Percentiles rank a stretch among this genome's conserved stretches.
These are phyloP conservation scores for Hirsutella thompsonii DNA, from an alignment of 2,329 filamentous ascomycete species.

Conservation along the genomic window DNA sequence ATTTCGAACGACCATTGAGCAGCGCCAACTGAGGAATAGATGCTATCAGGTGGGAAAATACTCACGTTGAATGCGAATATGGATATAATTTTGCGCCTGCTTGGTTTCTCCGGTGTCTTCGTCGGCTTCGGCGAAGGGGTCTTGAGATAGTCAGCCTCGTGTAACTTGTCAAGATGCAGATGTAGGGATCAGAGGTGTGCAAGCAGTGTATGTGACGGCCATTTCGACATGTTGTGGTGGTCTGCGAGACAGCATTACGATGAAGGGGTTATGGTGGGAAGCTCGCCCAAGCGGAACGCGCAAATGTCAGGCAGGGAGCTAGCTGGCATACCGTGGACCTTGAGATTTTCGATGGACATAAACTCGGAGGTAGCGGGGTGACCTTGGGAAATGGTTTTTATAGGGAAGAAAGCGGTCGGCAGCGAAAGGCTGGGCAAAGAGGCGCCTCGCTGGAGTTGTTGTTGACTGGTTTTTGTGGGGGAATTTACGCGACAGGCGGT, in stretches of 20 bases:
- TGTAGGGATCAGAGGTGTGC: too few species aligned
- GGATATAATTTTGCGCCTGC: constrained; percentile 95
- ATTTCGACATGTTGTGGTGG: too few species aligned
- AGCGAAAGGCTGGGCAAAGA: constrained; percentile 33
- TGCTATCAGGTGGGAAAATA: constrained; percentile 16
- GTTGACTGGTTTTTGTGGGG: constrained; percentile 8
- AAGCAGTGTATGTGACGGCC: too few species aligned
- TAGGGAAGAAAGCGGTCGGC: constrained; percentile 19
- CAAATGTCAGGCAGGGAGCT: background rate
- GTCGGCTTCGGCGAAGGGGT: constrained; percentile 99
- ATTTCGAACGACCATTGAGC: constrained; percentile 25
- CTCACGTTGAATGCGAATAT: constrained; percentile 98
- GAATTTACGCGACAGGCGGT: background rate
- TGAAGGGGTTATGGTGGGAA: background rate
- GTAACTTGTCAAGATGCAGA: background rate
- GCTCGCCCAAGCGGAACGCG: background rate
- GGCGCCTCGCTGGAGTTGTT: constrained; percentile 28
- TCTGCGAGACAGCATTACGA: too few species aligned
- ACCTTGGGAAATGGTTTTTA: constrained; percentile 41
- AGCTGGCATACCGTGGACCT: constrained; percentile 66
- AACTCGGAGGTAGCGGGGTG: constrained; percentile 61
- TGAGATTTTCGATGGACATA: constrained; percentile 99
- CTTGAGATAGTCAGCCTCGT: constrained; percentile 34
- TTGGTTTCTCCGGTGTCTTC: constrained; percentile 94
- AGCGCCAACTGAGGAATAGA: background rate